Conservation (phyloP, 169 alveolate species). For the Cryptosporidium ubiquitum region DNA sequence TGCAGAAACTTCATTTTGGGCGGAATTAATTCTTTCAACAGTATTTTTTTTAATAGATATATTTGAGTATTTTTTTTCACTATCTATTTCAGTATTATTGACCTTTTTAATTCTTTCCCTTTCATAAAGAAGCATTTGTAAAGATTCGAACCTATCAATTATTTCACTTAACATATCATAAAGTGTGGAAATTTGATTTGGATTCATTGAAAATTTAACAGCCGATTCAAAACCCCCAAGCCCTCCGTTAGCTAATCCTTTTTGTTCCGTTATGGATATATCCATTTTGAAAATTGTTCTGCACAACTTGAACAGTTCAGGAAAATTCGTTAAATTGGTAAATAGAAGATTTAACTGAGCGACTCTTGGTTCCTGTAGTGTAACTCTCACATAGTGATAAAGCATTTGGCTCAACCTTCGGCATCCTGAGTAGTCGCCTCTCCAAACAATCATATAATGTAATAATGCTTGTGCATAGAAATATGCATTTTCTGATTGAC, state of each 20-base stretch:
- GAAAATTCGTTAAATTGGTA: constrained; percentile 77
- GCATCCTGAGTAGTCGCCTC: constrained; percentile 88
- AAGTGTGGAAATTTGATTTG: constrained; percentile 47
- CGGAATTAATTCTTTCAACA: neutral
- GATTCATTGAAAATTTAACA: constrained; percentile 62
- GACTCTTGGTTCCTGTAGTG: constrained; percentile 69
- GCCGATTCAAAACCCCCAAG: constrained; percentile 71
- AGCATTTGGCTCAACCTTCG: constrained; percentile 88
- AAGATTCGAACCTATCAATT: constrained; percentile 75
- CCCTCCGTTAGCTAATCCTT: constrained; percentile 35
- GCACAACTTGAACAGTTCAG: constrained; percentile 73
- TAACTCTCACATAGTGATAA: constrained; percentile 75
- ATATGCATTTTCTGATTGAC: constrained; percentile 89
- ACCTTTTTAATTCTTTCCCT: constrained; percentile 41
- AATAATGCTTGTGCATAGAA: constrained; percentile 90
- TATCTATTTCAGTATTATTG: neutral
- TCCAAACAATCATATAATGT: constrained; percentile 87
- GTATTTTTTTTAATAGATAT: neutral
- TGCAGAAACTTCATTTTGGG: neutral
- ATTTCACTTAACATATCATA: constrained; percentile 71
- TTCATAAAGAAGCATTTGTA: constrained; percentile 78
- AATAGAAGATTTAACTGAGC: constrained; percentile 78
- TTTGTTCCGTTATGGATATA: neutral
- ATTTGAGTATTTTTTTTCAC: neutral
- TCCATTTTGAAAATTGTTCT: constrained; percentile 64